Evolutionary conservation across 768 basidiomycete genomes (phyloP).

Genomic region (Naematelia aurantialba): DNA sequence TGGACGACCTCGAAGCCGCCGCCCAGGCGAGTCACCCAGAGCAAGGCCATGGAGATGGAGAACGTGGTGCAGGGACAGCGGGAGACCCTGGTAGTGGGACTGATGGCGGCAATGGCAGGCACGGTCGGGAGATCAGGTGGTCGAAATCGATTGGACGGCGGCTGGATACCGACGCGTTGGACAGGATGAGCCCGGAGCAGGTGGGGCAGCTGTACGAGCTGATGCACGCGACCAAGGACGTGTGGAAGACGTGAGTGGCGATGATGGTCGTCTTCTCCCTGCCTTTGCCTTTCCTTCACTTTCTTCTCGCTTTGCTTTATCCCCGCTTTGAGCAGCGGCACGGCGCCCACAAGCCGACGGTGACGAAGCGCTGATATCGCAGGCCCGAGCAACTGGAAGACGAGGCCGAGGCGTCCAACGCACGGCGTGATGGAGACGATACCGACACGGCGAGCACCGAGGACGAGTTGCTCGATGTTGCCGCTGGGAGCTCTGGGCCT

Average conservation of each 20-base stretch:
- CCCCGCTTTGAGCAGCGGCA: too few relatives aligned
- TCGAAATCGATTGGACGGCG: slow-evolving; percentile 45
- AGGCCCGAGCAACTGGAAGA: neutral
- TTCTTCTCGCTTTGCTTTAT: too few relatives aligned
- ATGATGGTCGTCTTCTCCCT: too few relatives aligned
- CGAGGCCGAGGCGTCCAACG: neutral
- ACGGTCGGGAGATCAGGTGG: slow-evolving; percentile 20
- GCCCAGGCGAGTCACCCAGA: neutral
- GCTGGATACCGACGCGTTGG: slow-evolving; percentile 47
- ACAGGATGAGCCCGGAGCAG: slow-evolving; percentile 68
- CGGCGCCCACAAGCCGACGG: too few relatives aligned
- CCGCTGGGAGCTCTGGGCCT: neutral
- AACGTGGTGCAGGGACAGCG: neutral
- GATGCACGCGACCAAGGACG: slow-evolving; percentile 82
- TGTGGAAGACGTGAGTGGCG: slow-evolving; percentile 66
- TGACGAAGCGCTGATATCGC: neutral
- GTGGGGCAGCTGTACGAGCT: slow-evolving; percentile 90
- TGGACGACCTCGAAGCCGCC: slow-evolving; percentile 63
- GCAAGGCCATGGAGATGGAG: slow-evolving; percentile 1
- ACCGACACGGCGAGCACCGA: neutral
- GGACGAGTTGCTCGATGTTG: neutral
- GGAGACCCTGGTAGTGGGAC: neutral
- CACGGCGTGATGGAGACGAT: neutral
- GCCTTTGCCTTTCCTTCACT: too few relatives aligned
- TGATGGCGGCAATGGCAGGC: neutral